Conservation (phyloP, 345 rosid genomes). For the Camelina hispida region DNA sequence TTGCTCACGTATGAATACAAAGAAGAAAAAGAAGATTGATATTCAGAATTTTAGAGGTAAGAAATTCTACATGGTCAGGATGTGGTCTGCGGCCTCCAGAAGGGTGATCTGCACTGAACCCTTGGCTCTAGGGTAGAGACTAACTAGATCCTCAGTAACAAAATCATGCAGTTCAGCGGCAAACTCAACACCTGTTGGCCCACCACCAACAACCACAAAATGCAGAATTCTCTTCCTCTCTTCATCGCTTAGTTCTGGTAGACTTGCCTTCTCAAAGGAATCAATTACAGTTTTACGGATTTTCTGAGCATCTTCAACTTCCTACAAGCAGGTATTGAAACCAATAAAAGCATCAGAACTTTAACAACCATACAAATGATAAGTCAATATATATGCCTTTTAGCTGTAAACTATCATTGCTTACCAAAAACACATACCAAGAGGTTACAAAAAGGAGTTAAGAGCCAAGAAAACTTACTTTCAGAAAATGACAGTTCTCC, state of each 20-base stretch:
- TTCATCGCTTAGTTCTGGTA: constrained; percentile 83
- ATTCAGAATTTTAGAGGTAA: background rate
- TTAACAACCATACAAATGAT: background rate
- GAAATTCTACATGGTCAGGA: constrained; percentile 73
- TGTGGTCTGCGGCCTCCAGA: constrained; percentile 97
- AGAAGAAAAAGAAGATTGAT: background rate
- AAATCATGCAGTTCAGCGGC: constrained; percentile 97
- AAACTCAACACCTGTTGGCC: constrained; percentile 99
- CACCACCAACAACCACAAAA: constrained; percentile 98
- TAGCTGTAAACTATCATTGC: constrained; percentile 4
- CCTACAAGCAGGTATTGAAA: constrained; percentile 54
- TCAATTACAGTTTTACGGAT: constrained; percentile 86
- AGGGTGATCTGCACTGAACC: constrained; percentile 75
- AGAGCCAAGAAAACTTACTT: constrained; percentile 54
- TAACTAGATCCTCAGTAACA: constrained; percentile 84
- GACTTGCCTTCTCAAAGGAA: constrained; percentile 89
- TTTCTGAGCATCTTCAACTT: constrained; percentile 94
- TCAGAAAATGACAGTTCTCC: constrained; percentile 89
- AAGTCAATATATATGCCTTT: background rate
- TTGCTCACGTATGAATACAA: background rate
- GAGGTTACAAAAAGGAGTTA: background rate
- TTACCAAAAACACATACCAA: background rate
- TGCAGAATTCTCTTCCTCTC: constrained; percentile 90
- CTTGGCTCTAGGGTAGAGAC: constrained; percentile 71
- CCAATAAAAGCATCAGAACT: constrained; percentile 2